Evolutionary conservation across 2,329 filamentous ascomycete species (phyloP).

Genomic region (Rugonectria rugulosa): DNA sequence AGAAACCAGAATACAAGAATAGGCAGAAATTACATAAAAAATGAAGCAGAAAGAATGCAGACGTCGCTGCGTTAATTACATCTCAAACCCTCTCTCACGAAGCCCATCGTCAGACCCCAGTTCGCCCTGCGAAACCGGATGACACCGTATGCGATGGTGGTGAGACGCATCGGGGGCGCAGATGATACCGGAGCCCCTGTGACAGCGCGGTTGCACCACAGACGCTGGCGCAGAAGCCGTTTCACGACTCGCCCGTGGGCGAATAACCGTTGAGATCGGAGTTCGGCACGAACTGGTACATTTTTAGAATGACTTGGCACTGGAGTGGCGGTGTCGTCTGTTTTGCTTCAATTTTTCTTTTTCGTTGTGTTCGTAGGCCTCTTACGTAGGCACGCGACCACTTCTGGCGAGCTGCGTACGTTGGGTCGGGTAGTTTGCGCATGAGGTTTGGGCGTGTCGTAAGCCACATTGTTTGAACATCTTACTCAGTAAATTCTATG

Average conservation of each 20-base stretch:
- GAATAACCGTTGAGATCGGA: neutral
- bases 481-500: too few relatives aligned
- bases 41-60: neutral
- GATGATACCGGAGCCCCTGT: constrained; percentile 27
- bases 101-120: neutral
- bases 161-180: constrained; percentile 29
- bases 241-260: constrained; percentile 17
- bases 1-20: too few relatives aligned
- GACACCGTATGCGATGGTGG: constrained; percentile 27
- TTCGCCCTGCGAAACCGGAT: constrained; percentile 34
- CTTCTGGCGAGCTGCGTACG: too few relatives aligned
- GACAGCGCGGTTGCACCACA: neutral
- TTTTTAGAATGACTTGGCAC: too few relatives aligned
- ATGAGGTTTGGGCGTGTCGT: too few relatives aligned
- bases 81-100: neutral
- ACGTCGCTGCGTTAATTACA: neutral
- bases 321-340: too few relatives aligned
- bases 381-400: too few relatives aligned
- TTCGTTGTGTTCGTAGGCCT: too few relatives aligned
- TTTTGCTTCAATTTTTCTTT: too few relatives aligned
- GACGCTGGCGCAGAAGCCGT: constrained; percentile 11
- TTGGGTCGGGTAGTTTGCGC: too few relatives aligned
- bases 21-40: too few relatives aligned
- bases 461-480: too few relatives aligned
- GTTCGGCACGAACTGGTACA: neutral